Evolutionary conservation across 352 stramenopile genomes (phyloP).

Genomic region (Phytophthora fragariae): DNA sequence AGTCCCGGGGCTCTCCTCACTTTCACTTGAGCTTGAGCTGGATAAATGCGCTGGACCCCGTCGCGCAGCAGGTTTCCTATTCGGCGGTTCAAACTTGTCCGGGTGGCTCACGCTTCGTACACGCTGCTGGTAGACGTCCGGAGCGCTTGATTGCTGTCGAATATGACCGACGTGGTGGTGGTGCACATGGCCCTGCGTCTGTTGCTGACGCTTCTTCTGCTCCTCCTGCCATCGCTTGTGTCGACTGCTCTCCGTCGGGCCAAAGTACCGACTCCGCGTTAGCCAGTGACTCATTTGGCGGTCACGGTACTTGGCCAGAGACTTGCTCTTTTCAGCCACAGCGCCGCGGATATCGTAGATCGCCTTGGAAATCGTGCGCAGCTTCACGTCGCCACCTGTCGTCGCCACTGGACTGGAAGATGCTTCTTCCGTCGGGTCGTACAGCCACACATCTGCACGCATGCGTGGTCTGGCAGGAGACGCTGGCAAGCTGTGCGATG

Average conservation of each 20-base stretch:
- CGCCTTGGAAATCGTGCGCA: constrained; percentile 77
- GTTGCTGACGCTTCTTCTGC: constrained; percentile 64
- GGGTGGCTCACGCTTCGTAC: constrained; percentile 52
- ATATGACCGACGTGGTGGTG: constrained; percentile 27
- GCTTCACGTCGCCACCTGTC: constrained; percentile 58
- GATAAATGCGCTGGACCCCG: constrained; percentile 15
- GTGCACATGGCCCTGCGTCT: constrained; percentile 36
- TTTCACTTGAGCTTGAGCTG: constrained; percentile 40
- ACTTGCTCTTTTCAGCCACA: constrained; percentile 65
- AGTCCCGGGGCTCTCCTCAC: constrained; percentile 38
- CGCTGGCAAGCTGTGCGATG: constrained; percentile 34
- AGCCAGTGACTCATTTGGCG: constrained; percentile 60
- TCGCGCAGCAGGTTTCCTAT: constrained; percentile 13
- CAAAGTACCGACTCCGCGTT: constrained; percentile 79
- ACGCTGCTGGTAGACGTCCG: constrained; percentile 28
- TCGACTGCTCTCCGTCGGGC: constrained; percentile 77
- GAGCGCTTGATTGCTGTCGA: constrained; percentile 7
- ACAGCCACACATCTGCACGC: constrained; percentile 66
- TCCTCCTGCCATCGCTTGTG: constrained; percentile 82
- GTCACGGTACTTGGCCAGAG: constrained; percentile 61
- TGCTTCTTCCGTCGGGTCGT: constrained; percentile 64
- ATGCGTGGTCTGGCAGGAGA: constrained; percentile 38
- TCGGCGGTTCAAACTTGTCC: constrained; percentile 27
- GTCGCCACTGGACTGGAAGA: constrained; percentile 21
- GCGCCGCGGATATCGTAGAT: constrained; percentile 81